Evolutionary conservation across 805 yeast genomes (phyloP).

Genomic region (Kuraishia floccosa): DNA sequence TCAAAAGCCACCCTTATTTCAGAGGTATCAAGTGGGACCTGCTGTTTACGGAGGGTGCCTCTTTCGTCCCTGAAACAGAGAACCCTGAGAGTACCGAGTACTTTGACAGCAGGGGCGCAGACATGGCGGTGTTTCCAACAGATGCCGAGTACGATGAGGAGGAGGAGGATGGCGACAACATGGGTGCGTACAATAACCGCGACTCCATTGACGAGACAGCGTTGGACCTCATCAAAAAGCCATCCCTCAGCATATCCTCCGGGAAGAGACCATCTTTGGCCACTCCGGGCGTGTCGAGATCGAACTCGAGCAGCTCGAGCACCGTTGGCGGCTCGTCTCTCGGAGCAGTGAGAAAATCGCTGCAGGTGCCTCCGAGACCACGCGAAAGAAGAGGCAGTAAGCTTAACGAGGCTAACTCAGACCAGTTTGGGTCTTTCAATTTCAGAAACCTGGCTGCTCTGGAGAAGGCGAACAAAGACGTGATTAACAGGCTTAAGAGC

Average conservation of each 20-base stretch:
- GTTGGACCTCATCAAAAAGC: background rate
- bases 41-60: slow-evolving; percentile 59
- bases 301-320: slow-evolving; percentile 14
- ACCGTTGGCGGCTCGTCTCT: slow-evolving; percentile 10
- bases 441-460: slow-evolving; percentile 82
- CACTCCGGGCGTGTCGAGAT: slow-evolving; percentile 3
- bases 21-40: slow-evolving; percentile 61
- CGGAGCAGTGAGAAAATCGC: slow-evolving; percentile 1
- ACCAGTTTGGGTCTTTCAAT: slow-evolving; percentile 87
- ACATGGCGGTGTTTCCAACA: slow-evolving; percentile 46
- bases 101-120: slow-evolving; percentile 87
- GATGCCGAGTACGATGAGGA: slow-evolving; percentile 21
- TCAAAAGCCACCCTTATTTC: slow-evolving; percentile 72
- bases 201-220: slow-evolving; percentile 3
- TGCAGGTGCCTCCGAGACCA: slow-evolving; percentile 41
- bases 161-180: slow-evolving; percentile 10
- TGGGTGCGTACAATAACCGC: slow-evolving; percentile 1
- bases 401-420: slow-evolving; percentile 48
- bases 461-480: slow-evolving; percentile 90
- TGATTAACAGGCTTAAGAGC: slow-evolving; percentile 71
- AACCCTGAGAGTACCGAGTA: slow-evolving; percentile 86
- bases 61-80: slow-evolving; percentile 71
- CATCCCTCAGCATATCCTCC: background rate
- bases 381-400: slow-evolving; percentile 68
- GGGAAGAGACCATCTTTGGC: background rate